phyloP scores from a whole-genome alignment of 345 rosid genomes.

The Citrus medica region DNA sequence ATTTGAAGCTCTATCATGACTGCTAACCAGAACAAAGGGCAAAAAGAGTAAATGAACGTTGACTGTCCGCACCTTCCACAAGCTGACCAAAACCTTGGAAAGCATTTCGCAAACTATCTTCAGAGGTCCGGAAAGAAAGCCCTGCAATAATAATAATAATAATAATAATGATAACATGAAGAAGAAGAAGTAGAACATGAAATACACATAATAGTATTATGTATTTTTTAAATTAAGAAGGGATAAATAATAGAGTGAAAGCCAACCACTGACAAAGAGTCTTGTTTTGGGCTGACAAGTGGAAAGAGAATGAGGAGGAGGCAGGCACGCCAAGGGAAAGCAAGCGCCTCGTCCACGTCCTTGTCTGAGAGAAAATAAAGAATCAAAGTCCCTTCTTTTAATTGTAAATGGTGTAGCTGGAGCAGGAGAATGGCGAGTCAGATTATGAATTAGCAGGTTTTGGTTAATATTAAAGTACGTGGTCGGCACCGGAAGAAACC shows the following conservation, averaged over 20 bases:
- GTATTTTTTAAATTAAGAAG: too few relatives aligned
- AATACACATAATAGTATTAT: neutral
- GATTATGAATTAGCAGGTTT: neutral
- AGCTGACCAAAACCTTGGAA: constrained; percentile 67
- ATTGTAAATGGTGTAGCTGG: neutral
- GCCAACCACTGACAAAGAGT: constrained; percentile 68
- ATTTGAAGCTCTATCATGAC: too few relatives aligned
- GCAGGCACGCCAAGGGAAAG: constrained; percentile 19
- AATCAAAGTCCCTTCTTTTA: neutral
- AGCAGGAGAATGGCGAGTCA: neutral
- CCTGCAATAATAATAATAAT: constrained; percentile 31
- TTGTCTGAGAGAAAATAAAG: neutral
- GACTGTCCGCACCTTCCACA: constrained; percentile 41
- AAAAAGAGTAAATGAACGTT: neutral
- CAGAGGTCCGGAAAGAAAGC: constrained; percentile 76
- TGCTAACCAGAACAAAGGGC: neutral
- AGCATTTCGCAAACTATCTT: constrained; percentile 64
- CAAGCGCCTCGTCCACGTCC: constrained; percentile 4
- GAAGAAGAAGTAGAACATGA: neutral
- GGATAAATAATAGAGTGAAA: neutral
- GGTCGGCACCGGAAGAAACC: neutral
- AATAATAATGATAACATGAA: too few relatives aligned
- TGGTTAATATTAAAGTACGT: neutral
- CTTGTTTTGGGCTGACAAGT: constrained; percentile 32
- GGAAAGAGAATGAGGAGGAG: constrained; percentile 26